Evolutionary conservation across 192 early-diverging fungal genomes (phyloP), one percentile per base, ranked within the genome.

Genomic region (Glomus cerebriforme): DNA sequence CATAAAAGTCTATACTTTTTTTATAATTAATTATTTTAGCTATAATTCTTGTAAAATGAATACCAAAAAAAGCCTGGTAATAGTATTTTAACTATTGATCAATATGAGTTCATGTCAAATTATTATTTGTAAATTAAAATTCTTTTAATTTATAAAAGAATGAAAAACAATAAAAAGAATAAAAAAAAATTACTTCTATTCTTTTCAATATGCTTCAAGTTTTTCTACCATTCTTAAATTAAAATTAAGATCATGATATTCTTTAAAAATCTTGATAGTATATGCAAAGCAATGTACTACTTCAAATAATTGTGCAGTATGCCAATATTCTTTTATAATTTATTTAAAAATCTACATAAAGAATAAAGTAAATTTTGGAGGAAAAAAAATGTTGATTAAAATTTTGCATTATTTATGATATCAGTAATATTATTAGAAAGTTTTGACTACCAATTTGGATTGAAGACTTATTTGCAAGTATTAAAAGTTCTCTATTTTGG

Each of bases 271-370:
- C 6, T 58, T 29, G 17, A 54, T 54, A 32, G 54, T 47, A 59
- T 73, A 58, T 58, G 7, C 29, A 47, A 73, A 73, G 26, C 47
- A 58, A 73, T 73, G 24, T n/a, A 58, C 45, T 54, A 73, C 71
- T 73, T 73, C 0, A 73, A 29, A 73, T 15, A 73, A 29, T 27
- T 22, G 1, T 54, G 71, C n/a, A 47, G 43, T 29, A 73, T 73
- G n/a, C n/a, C n/a, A n/a, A n/a, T n/a, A n/a, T n/a, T 29, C 12
- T 59, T 58, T 34, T 73, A 45, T 73, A 73, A 73, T 27, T 31
- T 29, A 54, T 73, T 73, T 3, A 73, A 26, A 58, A 73, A 59
- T 1, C 31, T 3, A 59, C 47, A 73, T 17, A 58, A 58, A 32
- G 45, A 17, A 58, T 73, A 47, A 26, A 73, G 19, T 27, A 68